Evolutionary conservation across 2,329 filamentous ascomycete species (phyloP), one percentile per base, ranked within the genome.

Genomic region (Arthrobotrys megalospora): DNA sequence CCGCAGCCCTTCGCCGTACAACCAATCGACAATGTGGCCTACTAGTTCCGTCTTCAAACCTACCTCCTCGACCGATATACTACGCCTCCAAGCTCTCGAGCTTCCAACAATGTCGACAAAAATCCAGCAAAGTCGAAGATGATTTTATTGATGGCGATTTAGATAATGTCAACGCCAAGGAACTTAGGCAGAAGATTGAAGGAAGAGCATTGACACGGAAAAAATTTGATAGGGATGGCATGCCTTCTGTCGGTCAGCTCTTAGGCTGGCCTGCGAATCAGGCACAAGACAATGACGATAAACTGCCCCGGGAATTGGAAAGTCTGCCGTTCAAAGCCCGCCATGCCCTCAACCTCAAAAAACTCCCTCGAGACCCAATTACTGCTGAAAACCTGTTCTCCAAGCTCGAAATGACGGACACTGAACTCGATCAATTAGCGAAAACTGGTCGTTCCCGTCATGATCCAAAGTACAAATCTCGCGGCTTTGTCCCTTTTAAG

Each of bases 11-110:
- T 11, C 62, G 75, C 55, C 75, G 75, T 64, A 41, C 67, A n/a
- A 78, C 62, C 36, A 52, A 68, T 41, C 62, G 75, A 78, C 75
- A 66, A 78, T 78, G 75, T 52, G 75, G 75, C 36, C 63, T 78
- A 3, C 53, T 78, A 14, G 53, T 78, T 5, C 67, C 75, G 12
- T 78, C 75, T 16, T 62, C 67, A 1, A 78, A 78, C 38, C 47
- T 78, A 4, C 75, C 75, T 2, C 75, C 75, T 16, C 67, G 67
- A 34, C 75, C 75, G 16, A 78, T 78, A 63, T 78, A 78, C 38
- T 34, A 12, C 47, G 58, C 68, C 43, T 6, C 32, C 16, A 50
- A 38, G 43, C 58, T 64, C 21, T 28, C 48, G 3, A 58, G 38
- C 8, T n/a, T 60, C 19, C 55, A 60, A 60, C 75, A 78, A 63